These are phyloP conservation scores for Ceratobasidium papillatum DNA, from an alignment of 1,284 basidiomycete species.

Conservation along the genomic window DNA sequence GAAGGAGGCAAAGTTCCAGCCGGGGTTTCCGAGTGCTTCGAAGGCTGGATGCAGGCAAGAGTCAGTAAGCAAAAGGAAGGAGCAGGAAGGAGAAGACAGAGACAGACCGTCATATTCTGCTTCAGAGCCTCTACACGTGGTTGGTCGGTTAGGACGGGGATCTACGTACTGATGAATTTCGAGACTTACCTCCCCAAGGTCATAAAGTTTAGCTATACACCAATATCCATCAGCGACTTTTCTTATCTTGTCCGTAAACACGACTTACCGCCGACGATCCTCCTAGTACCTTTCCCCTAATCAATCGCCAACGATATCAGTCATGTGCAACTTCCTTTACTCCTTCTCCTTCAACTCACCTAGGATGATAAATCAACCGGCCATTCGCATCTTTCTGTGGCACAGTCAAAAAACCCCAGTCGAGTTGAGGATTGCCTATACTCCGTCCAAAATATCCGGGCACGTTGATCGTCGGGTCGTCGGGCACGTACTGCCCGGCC, in stretches of 20 bases:
- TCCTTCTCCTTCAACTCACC: background rate
- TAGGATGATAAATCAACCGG: conserved; percentile 44
- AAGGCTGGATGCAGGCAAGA: conserved; percentile 10
- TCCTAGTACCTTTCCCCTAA: conserved; percentile 50
- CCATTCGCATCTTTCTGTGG: conserved; percentile 44
- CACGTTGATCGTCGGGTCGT: conserved; percentile 48
- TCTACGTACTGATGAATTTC: background rate
- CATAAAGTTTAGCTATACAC: conserved; percentile 38
- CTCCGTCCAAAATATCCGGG: conserved; percentile 38
- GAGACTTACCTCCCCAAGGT: conserved; percentile 37
- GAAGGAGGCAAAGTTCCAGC: conserved; percentile 35
- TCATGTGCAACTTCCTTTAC: background rate
- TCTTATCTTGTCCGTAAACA: background rate
- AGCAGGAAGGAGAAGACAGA: background rate
- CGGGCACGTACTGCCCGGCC: conserved; percentile 35
- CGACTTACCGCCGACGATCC: conserved; percentile 48
- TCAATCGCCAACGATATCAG: background rate
- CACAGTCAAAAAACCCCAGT: conserved; percentile 45
- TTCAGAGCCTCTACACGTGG: conserved; percentile 26
- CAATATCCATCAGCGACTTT: conserved; percentile 1
- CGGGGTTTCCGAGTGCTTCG: conserved; percentile 38
- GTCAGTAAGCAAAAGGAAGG: background rate
- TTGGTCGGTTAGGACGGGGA: background rate
- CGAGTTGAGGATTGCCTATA: conserved; percentile 43
- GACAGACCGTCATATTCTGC: conserved; percentile 32